phyloP scores from a whole-genome alignment of 2,329 filamentous ascomycete species.

The Colletotrichum karsti region DNA sequence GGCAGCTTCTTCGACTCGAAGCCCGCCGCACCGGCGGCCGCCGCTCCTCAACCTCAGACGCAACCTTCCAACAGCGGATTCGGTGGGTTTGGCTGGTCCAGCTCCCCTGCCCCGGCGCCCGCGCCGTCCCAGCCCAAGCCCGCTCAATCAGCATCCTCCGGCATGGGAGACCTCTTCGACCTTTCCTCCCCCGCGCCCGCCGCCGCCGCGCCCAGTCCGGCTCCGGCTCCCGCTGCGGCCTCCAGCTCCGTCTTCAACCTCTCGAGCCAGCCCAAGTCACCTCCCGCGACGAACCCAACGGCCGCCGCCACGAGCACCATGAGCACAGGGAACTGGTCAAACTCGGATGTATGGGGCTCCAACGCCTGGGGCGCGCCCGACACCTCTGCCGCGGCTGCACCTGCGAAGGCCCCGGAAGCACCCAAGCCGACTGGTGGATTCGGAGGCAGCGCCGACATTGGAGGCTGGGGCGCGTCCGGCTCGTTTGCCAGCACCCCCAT shows the following conservation, averaged over 20 bases:
- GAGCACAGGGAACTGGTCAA: slow-evolving; percentile 50
- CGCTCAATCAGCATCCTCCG: slow-evolving; percentile 56
- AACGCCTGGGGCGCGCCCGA: slow-evolving; percentile 83
- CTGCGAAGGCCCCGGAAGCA: slow-evolving; percentile 59
- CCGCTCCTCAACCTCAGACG: slow-evolving; percentile 54
- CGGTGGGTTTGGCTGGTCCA: slow-evolving; percentile 72
- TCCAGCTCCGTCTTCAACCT: slow-evolving; percentile 84
- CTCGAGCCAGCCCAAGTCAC: slow-evolving; percentile 58
- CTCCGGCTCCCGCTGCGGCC: slow-evolving; percentile 48
- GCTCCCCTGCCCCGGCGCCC: slow-evolving; percentile 50
- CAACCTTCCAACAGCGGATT: slow-evolving; percentile 67
- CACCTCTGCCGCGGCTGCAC: slow-evolving; percentile 54
- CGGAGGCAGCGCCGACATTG: slow-evolving; percentile 66
- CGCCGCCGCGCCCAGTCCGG: slow-evolving; percentile 43
- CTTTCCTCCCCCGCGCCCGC: slow-evolving; percentile 63
- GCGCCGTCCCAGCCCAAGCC: slow-evolving; percentile 48
- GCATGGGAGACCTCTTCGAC: slow-evolving; percentile 83
- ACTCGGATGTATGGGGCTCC: slow-evolving; percentile 83
- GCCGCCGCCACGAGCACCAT: slow-evolving; percentile 40
- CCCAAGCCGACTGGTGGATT: slow-evolving; percentile 38
- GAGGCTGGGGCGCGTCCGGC: slow-evolving; percentile 59
- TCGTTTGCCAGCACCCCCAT: slow-evolving; percentile 68
- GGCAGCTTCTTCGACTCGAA: slow-evolving; percentile 86
- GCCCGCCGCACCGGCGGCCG: slow-evolving; percentile 66
- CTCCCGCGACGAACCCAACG: slow-evolving; percentile 48